Evolutionary conservation across 768 basidiomycete genomes (phyloP), one percentile per base, ranked within the genome.

Genomic region (Mycena crocata): DNA sequence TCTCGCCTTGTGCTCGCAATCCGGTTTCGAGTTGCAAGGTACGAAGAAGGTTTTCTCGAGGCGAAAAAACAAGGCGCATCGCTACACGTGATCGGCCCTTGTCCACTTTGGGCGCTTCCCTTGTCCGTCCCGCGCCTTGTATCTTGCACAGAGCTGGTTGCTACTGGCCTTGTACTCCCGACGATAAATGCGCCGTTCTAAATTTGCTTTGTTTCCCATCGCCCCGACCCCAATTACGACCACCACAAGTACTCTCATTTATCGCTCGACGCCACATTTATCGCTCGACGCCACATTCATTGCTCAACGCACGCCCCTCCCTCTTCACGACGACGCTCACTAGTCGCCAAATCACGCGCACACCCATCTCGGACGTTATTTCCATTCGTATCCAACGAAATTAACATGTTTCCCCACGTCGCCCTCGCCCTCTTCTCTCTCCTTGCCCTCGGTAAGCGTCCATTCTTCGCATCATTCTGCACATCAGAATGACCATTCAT

Each of bases 251-350:
- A 23, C 44, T 12, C 44, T 59, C 64, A 21, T 42, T 63, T n/a
- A 46, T 56, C 61, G 58, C 59, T 62, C 57, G 54, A 67, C 59
- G 49, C 60, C n/a, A n/a, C n/a, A n/a, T n/a, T n/a, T n/a, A n/a
- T n/a, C n/a, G n/a, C 56, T n/a, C 65, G 23, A 54, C 54, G 32
- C 58, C 42, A 58, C 54, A 55, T 67, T 54, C 19, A 9, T 24
- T 23, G 30, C 19, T 37, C 28, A 49, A 21, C 6, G 34, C 34
- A 35, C 51, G 39, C 24, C 40, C 40, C 2, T 26, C 50, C n/a
- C n/a, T n/a, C n/a, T n/a, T n/a, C n/a, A n/a, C n/a, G n/a, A n/a
- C n/a, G n/a, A n/a, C n/a, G n/a, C n/a, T n/a, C n/a, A n/a, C n/a
- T 28, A 23, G 5, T 19, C 40, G 37, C 30, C 26, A 19, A 19